phyloP scores from a whole-genome alignment of 257 asterid species.

The Nicotiana paniculata region DNA sequence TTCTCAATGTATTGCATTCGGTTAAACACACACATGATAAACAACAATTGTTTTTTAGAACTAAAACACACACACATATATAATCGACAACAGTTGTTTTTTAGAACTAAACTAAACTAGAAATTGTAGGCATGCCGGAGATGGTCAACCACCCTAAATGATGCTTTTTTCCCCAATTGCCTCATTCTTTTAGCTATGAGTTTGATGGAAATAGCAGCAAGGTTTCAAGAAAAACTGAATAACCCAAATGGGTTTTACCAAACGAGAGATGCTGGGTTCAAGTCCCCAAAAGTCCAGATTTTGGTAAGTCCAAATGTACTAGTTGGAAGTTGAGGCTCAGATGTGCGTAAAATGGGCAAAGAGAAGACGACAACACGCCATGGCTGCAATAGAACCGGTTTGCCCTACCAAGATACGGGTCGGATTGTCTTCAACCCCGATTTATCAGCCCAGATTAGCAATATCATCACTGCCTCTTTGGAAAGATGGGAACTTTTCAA shows the following conservation, averaged over 20 bases:
- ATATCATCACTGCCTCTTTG: neutral
- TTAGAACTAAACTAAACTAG: neutral
- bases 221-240: neutral
- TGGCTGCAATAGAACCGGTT: neutral
- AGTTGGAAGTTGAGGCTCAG: neutral
- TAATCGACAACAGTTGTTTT: too few relatives aligned
- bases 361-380: neutral
- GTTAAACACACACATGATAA: too few relatives aligned
- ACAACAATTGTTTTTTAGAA: too few relatives aligned
- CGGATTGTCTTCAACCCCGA: neutral
- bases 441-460: neutral
- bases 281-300: neutral
- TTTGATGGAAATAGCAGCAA: neutral
- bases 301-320: neutral
- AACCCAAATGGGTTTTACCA: neutral
- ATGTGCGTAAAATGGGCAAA: neutral
- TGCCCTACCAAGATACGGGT: conserved; percentile 1
- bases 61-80: too few relatives aligned
- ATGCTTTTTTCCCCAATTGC: neutral
- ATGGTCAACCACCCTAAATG: neutral
- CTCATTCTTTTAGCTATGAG: neutral
- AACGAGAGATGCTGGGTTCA: neutral
- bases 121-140: neutral
- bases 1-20: neutral
- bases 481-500: neutral